Conservation (phyloP, 2,329 filamentous ascomycete species). For the Paraphaeosphaeria sporulosa region DNA sequence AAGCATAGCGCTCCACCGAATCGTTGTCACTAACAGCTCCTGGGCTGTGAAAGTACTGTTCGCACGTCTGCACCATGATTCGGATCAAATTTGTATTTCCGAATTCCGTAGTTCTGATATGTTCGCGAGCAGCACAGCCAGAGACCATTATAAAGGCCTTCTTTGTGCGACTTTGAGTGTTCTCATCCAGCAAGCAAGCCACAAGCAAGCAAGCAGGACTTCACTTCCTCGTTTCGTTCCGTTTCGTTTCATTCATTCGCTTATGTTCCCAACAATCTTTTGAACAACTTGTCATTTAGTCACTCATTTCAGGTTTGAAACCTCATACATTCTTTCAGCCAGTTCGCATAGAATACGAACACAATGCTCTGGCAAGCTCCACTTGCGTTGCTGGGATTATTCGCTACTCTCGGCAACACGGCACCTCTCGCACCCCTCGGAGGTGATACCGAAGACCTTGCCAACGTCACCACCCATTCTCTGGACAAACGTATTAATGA, state of each 20-base stretch:
- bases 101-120: neutral
- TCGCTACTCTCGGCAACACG: neutral
- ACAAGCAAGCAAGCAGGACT: neutral
- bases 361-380: constrained; percentile 1
- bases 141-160: constrained; percentile 1
- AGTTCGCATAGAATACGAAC: neutral
- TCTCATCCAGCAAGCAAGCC: neutral
- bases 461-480: neutral
- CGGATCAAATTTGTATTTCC: neutral
- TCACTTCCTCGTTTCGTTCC: neutral
- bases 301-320: neutral
- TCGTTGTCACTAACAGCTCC: no score
- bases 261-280: no score
- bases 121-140: neutral
- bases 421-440: neutral
- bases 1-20: no score
- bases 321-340: neutral
- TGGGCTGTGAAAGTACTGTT: neutral
- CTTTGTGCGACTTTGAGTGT: neutral
- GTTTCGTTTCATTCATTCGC: constrained; percentile 3
- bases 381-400: neutral
- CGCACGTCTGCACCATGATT: neutral
- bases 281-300: no score
- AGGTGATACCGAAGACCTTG: neutral
- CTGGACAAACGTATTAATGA: neutral